These are phyloP conservation scores for Pseudopithomyces chartarum DNA, from an alignment of 2,329 filamentous ascomycete genomes.

Conservation along the genomic window DNA sequence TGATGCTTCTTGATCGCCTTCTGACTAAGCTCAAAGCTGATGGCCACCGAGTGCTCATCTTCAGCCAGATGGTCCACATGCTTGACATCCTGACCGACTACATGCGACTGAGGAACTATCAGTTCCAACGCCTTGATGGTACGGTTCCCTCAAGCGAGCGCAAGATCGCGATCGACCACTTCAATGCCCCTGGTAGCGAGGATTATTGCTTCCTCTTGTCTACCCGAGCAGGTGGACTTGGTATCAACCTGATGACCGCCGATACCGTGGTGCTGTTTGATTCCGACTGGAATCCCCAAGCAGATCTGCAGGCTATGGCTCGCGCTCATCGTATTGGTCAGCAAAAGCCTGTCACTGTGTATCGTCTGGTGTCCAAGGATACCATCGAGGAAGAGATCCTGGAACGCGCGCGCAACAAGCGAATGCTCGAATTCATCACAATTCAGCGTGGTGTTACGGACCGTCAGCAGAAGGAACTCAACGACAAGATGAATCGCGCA, in stretches of 20 bases:
- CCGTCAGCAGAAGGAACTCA: constrained; percentile 81
- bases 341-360: constrained; percentile 93
- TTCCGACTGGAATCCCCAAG: constrained; percentile 98
- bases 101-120: constrained; percentile 87
- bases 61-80: constrained; percentile 99
- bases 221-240: constrained; percentile 93
- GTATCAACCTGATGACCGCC: constrained; percentile 98
- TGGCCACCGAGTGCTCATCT: constrained; percentile 93
- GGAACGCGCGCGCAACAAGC: constrained; percentile 94
- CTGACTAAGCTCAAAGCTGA: constrained; percentile 91
- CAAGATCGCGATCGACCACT: constrained; percentile 95
- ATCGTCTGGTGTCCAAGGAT: constrained; percentile 94
- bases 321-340: constrained; percentile 97
- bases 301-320: constrained; percentile 97
- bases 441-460: constrained; percentile 97
- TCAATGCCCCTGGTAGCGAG: constrained; percentile 93
- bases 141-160: constrained; percentile 88
- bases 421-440: constrained; percentile 94
- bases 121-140: constrained; percentile 92
- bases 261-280: constrained; percentile 98
- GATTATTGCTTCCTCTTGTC: constrained; percentile 97
- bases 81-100: constrained; percentile 95
- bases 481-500: constrained; percentile 69
- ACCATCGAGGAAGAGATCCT: constrained; percentile 98
- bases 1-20: constrained; percentile 98